Evolutionary conservation across 1,139 yeast species (phyloP), one percentile per base, ranked within the genome.

Genomic region (Yamadazyma mexicana): DNA sequence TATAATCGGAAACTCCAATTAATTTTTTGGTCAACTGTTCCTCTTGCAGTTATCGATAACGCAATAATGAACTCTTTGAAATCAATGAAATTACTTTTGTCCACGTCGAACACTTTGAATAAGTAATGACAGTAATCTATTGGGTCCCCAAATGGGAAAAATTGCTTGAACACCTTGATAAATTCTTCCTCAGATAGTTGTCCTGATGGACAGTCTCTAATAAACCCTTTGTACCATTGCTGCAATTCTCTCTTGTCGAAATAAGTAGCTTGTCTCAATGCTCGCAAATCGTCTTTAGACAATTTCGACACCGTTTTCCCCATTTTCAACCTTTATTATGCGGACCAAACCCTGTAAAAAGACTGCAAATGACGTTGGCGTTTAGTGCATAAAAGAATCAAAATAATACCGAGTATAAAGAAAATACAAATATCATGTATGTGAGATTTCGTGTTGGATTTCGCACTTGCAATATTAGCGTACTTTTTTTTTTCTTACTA

Each of bases 91-190:
- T 95, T 96, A 47, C 81, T 79, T 52, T 79, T 74, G 59, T 89
- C 95, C 39, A 78, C 75, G 60, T 94, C 98, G 61, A 92, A 91
- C 9, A 88, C 95, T 44, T 82, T 80, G 64, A 94, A 94, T 23
- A 94, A 83, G 54, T 84, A 87, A 46, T 81, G 88, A 44, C 96
- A 87, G 65, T 89, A 94, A 43, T 89, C 92, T 10, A 85, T 78
- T 0, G 98, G 96, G 55, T 92, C 96, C 2, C 99, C 99, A 69
- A 94, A 94, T 16, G 99, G 99, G 69, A 94, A 94, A 62, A 91
- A 94, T 58, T 92, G 98, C 61, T 87, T 88, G 66, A 89, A 94
- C 16, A 92, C 91, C 61, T 87, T 87, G 49, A 87, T 82, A 61
- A 94, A 89, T 58, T 92, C 98, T 39, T 85, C 87, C 55, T 85